Evolutionary conservation across 495 filamentous ascomycete genomes (phyloP).

Genomic region (Polyplosphaeria fusca): DNA sequence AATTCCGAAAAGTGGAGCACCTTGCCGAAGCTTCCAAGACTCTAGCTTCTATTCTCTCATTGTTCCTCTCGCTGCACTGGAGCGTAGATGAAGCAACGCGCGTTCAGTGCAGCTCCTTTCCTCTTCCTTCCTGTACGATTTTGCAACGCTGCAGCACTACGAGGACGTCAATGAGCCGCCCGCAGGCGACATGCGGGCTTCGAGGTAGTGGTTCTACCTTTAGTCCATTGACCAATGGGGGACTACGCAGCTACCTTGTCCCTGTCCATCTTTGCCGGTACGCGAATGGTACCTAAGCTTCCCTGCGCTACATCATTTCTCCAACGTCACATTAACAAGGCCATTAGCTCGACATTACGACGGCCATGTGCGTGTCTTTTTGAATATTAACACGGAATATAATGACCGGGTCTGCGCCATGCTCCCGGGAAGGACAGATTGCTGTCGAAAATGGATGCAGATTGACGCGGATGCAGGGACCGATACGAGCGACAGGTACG

Average conservation of each 20-base stretch:
- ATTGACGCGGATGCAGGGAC: constrained; percentile 2
- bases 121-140: no score
- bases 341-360: background rate
- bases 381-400: constrained; percentile 13
- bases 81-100: no score
- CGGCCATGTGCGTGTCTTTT: background rate
- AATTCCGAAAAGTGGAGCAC: background rate
- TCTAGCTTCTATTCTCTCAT: no score
- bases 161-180: no score
- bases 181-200: no score
- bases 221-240: no score
- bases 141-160: no score
- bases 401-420: background rate
- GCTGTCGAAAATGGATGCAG: background rate
- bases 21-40: no score
- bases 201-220: no score
- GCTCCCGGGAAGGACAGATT: background rate
- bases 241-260: no score
- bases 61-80: no score
- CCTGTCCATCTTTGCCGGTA: background rate
- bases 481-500: background rate
- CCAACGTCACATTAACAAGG: constrained; percentile 10
- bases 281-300: constrained; percentile 14
- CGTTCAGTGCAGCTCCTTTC: no score
- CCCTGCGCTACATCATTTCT: background rate